phyloP scores from a whole-genome alignment of 345 rosid species.

The Pistacia integerrima region DNA sequence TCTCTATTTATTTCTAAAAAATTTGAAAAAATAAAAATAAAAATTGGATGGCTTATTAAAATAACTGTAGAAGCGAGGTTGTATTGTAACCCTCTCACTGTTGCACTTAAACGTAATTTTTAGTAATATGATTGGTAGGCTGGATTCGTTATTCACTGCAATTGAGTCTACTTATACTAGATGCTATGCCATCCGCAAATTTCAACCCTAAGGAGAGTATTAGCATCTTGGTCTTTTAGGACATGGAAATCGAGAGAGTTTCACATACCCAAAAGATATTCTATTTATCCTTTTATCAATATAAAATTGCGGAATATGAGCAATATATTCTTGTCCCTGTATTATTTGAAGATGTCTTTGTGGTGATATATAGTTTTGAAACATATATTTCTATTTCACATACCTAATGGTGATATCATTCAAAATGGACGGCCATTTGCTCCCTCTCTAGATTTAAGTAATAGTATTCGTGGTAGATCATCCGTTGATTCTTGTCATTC shows the following conservation, averaged over 20 bases:
- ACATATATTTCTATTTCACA: conserved; percentile 42
- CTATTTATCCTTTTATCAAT: background rate
- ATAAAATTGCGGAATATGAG: conserved; percentile 3
- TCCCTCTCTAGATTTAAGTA: conserved; percentile 49
- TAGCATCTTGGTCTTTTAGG: background rate
- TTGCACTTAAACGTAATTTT: background rate
- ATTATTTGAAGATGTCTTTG: background rate
- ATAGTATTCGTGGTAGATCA: conserved; percentile 53
- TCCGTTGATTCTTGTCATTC: conserved; percentile 66
- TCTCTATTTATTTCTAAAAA: background rate
- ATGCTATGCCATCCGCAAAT: background rate
- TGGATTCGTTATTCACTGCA: background rate
- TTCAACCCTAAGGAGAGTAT: background rate
- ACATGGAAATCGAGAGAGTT: no score
- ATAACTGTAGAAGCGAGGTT: background rate
- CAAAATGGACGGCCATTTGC: conserved; percentile 51
- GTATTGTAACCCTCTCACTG: background rate
- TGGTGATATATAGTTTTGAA: conserved; percentile 7
- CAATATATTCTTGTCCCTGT: background rate
- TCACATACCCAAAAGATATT: background rate
- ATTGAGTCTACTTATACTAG: background rate
- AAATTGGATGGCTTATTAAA: no score
- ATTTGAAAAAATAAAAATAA: background rate
- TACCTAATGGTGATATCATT: conserved; percentile 50
- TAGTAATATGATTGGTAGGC: background rate